Conservation (phyloP, 2,329 filamentous ascomycete species). For the Colletotrichum sp. region DNA sequence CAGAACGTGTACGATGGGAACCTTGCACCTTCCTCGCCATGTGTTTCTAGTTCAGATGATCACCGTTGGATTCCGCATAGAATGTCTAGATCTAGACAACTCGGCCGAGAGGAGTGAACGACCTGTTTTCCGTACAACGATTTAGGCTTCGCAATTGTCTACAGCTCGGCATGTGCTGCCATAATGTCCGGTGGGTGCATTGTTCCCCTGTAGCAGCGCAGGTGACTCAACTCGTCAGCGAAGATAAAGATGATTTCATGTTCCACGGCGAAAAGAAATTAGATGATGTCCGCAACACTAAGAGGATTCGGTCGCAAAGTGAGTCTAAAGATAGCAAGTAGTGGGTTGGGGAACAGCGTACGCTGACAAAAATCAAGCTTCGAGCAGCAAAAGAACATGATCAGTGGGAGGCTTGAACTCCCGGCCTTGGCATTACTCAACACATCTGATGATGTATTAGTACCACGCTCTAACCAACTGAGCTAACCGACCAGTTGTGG, state of each 20-base stretch:
- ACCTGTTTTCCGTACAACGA: background rate
- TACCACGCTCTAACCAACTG: constrained; percentile 23
- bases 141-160: background rate
- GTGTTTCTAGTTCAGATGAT: background rate
- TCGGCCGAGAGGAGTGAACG: background rate
- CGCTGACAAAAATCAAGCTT: background rate
- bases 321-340: background rate
- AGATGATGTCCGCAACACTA: background rate
- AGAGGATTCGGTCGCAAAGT: background rate
- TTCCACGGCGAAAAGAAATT: background rate
- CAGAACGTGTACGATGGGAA: background rate
- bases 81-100: background rate
- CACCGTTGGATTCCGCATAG: background rate
- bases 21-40: background rate
- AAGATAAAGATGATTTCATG: background rate
- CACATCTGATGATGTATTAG: constrained; percentile 14
- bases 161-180: background rate
- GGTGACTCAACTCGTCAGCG: background rate
- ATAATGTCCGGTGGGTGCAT: background rate
- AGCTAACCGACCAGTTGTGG: constrained; percentile 14
- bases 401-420: constrained; percentile 23
- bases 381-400: background rate
- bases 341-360: background rate
- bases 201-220: background rate
- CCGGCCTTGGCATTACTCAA: constrained; percentile 20